Evolutionary conservation across 75 land plant species (phyloP).

Genomic region (Selaginella tamariscina): DNA sequence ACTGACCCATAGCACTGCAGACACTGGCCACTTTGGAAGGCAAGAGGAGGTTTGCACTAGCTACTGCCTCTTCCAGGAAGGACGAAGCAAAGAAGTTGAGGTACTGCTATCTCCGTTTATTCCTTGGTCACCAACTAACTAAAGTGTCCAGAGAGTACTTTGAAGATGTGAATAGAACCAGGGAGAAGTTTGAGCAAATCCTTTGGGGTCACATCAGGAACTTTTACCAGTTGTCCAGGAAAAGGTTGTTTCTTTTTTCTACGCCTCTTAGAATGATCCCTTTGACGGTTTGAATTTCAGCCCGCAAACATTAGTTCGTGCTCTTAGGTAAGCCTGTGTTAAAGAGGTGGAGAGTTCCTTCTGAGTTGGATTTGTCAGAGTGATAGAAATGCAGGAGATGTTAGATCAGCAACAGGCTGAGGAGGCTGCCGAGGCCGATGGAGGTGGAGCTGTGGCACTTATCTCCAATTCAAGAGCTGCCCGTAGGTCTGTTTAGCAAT

Average conservation of each 20-base stretch:
- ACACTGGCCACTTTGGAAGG: conserved; percentile 83
- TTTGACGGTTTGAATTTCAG: conserved; percentile 36
- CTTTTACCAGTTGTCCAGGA: conserved; percentile 73
- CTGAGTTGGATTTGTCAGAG: conserved; percentile 43
- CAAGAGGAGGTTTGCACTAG: conserved; percentile 93
- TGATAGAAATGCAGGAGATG: conserved; percentile 97
- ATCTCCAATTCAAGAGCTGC: conserved; percentile 34
- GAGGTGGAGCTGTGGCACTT: conserved; percentile 66
- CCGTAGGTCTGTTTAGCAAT: too few relatives aligned
- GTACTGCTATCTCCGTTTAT: conserved; percentile 19
- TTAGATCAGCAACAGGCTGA: conserved; percentile 96
- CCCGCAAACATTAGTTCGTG: conserved; percentile 93
- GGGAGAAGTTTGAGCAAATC: conserved; percentile 95
- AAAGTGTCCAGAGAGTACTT: conserved; percentile 67
- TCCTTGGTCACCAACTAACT: neutral
- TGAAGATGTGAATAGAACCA: conserved; percentile 83
- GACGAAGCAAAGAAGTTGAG: conserved; percentile 86
- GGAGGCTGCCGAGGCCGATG: conserved; percentile 98
- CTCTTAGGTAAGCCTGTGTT: conserved; percentile 48
- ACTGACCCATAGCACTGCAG: conserved; percentile 24
- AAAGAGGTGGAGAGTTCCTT: too few relatives aligned
- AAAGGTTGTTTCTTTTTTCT: conserved; percentile 38
- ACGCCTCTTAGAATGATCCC: neutral
- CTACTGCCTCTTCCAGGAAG: conserved; percentile 84
- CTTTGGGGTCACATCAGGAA: conserved; percentile 82